phyloP scores from a whole-genome alignment of 352 stramenopile species.

The Globisporangium cystogenes region DNA sequence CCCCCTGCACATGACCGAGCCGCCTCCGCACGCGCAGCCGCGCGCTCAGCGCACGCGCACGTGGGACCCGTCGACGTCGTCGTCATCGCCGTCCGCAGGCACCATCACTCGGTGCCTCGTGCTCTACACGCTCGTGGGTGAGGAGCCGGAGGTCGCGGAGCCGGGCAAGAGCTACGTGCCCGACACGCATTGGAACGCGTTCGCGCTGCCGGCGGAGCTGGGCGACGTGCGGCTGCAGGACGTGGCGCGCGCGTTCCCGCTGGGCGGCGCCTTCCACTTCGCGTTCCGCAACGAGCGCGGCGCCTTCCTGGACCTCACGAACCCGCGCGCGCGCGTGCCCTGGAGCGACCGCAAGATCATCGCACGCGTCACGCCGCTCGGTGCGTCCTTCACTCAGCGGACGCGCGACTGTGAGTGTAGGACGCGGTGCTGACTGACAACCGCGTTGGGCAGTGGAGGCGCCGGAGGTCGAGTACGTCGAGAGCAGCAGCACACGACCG shows the following conservation, averaged over 20 bases:
- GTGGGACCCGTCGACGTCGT: slow-evolving; percentile 11
- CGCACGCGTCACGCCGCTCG: slow-evolving; percentile 51
- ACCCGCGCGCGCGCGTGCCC: slow-evolving; percentile 58
- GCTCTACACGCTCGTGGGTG: slow-evolving; percentile 65
- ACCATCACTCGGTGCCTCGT: slow-evolving; percentile 23
- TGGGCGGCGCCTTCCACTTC: slow-evolving; percentile 68
- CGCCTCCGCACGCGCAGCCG: slow-evolving; percentile 7
- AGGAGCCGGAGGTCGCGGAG: slow-evolving; percentile 46
- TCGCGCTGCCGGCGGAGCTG: slow-evolving; percentile 23
- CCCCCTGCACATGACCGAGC: slow-evolving; percentile 17
- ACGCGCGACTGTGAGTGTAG: too few species aligned
- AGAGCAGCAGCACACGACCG: not conserved
- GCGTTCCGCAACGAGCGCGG: slow-evolving; percentile 68
- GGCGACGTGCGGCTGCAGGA: slow-evolving; percentile 38
- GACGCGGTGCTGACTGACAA: not conserved
- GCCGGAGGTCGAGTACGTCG: slow-evolving; percentile 38
- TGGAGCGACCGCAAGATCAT: slow-evolving; percentile 64
- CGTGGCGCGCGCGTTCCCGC: slow-evolving; percentile 64
- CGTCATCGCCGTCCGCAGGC: not conserved
- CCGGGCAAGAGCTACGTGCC: slow-evolving; percentile 32
- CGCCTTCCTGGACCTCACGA: slow-evolving; percentile 65
- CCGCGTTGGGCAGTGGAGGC: slow-evolving; percentile 20
- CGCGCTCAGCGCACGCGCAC: slow-evolving; percentile 17
- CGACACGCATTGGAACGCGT: slow-evolving; percentile 75
- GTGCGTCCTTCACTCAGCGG: slow-evolving; percentile 12